Base-by-base conservation (phyloP, 257 asterid genomes). In the Plantago ovata region DNA sequence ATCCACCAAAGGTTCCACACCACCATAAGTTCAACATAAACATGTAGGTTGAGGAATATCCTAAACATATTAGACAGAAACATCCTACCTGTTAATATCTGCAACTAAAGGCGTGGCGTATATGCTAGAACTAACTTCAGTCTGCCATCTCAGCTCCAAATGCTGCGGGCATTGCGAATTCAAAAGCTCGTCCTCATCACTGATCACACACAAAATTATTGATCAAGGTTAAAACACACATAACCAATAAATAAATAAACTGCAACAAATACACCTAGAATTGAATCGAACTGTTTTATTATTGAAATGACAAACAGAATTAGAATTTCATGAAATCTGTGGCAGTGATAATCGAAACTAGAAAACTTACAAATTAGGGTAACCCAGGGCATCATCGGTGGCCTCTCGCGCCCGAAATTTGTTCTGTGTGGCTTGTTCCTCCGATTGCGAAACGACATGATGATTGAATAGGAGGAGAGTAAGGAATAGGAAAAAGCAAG, bases 111-210 rank as follows among this genome's bases (percentile, higher is more conserved):
- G 99, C 38, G 99, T 53, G 0, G 97, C 95, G 67, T 89, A 93
- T 62, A 93, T 75, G 78, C 99, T 93, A 60, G 99, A 86, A 77
- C 97, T 93, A 72, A 93, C 96, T 86, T 93, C 99, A 56, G 89
- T 68, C 81, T 93, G 96, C 99, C 99, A 93, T 75, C 99, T 81
- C 68, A 89, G 81, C 68, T 93, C 99, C 84, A 93, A 81, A 72
- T 82, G 84, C 78, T 73, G 97, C 51, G 99, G 99, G 68, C 99
- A 93, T 71, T 89, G 96, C 9, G 94, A 76, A 75, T 93, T 93
- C 86, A 89, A 71, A 64, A 93, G 62, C 63, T 81, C 96, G 62
- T 83, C 95, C 81, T 93, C 99, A 68, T 82, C 95, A 24, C 99
- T 92, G 58, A 15, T 48, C 67, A 40, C 55, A 61, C 40, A 63